phyloP scores from a whole-genome alignment of 345 rosid genomes.

The Lumnitzera littorea region DNA sequence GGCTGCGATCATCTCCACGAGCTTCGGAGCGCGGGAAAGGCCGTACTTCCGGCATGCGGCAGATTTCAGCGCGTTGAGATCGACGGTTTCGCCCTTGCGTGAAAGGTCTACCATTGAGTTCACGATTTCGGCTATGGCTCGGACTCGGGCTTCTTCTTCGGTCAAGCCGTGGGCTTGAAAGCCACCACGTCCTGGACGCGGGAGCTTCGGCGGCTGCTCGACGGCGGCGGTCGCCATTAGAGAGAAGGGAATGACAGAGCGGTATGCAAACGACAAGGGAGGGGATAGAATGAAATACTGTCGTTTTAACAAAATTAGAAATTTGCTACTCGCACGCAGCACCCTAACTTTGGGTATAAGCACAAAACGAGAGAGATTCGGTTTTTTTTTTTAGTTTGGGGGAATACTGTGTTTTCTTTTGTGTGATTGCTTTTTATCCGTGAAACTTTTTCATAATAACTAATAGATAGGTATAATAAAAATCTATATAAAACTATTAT shows the following conservation, averaged over 20 bases:
- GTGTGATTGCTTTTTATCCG: no score
- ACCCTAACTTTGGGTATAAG: no score
- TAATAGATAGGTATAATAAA: no score
- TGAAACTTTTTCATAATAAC: no score
- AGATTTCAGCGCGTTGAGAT: conserved; percentile 85
- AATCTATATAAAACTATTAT: no score
- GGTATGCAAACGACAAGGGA: neutral
- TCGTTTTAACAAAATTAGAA: no score
- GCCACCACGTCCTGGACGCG: conserved; percentile 90
- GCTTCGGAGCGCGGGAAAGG: conserved; percentile 83
- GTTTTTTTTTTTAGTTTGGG: no score
- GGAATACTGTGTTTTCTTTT: no score
- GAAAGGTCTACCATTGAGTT: conserved; percentile 92
- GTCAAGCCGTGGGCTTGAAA: conserved; percentile 73
- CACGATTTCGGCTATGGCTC: conserved; percentile 92
- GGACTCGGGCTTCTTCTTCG: conserved; percentile 91
- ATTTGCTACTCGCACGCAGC: no score
- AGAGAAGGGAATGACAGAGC: neutral
- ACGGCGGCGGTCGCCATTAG: conserved; percentile 59
- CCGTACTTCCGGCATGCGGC: conserved; percentile 95
- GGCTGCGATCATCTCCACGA: conserved; percentile 98
- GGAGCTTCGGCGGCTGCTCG: conserved; percentile 48
- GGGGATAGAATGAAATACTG: conserved; percentile 2
- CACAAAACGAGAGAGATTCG: no score
- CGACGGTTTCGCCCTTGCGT: conserved; percentile 83